phyloP scores from a whole-genome alignment of 75 land plant genomes.

The Gnetum montanum region DNA sequence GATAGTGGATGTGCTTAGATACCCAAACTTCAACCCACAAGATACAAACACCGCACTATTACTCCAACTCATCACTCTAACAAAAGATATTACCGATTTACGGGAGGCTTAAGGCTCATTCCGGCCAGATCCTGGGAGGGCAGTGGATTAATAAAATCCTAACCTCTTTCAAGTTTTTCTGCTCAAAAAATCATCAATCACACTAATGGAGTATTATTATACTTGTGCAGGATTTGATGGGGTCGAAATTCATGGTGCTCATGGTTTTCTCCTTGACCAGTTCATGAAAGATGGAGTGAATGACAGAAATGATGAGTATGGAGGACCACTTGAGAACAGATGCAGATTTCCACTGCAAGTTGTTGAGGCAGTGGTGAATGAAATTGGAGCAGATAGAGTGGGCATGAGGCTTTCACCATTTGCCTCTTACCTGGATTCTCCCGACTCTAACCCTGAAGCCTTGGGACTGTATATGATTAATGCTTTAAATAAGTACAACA shows the following conservation, averaged over 20 bases:
- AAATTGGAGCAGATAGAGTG: constrained; percentile 23
- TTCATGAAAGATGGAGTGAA: constrained; percentile 25
- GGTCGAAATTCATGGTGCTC: constrained; percentile 27
- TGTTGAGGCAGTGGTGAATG: constrained; percentile 17
- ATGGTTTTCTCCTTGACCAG: constrained; percentile 26
- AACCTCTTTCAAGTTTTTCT: too few relatives aligned
- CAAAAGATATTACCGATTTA: too few relatives aligned
- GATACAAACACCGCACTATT: too few relatives aligned
- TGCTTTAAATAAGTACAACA: constrained; percentile 9
- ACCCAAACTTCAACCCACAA: too few relatives aligned
- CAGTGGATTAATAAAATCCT: too few relatives aligned
- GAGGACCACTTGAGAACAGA: constrained; percentile 22
- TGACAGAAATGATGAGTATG: constrained; percentile 25
- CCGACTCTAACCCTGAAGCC: constrained; percentile 22
- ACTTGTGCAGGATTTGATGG: constrained; percentile 33
- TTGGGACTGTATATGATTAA: constrained; percentile 27
- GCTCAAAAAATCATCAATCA: too few relatives aligned
- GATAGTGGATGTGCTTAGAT: too few relatives aligned
- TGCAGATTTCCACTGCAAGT: constrained; percentile 24
- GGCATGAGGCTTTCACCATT: constrained; percentile 33
- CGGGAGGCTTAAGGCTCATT: too few relatives aligned
- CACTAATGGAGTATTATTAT: too few relatives aligned
- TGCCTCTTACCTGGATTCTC: constrained; percentile 10
- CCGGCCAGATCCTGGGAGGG: too few relatives aligned
- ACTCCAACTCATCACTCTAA: too few relatives aligned